Base-by-base conservation (phyloP, 495 filamentous ascomycete species). In the Aspergillus sclerotioniger region DNA sequence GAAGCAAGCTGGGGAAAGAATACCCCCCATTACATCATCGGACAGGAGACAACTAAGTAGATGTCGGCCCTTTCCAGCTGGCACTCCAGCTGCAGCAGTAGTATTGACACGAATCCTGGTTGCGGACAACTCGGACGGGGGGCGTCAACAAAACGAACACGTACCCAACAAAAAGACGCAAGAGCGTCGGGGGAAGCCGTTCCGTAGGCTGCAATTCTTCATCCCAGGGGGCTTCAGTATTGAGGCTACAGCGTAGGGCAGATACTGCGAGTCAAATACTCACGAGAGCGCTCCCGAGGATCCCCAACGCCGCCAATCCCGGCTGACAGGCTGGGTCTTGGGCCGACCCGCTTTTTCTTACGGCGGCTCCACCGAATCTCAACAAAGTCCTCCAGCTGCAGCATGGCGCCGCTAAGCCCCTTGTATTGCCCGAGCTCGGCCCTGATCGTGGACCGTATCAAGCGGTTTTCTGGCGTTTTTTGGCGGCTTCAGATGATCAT, bases 191-290 rank as follows among this genome's bases (percentile, higher is more conserved):
- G 21, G 35, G 6, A 53, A 25, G 5, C 25, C 25, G 25, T 25
- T 25, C 25, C 25, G 25, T 25, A 25, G 25, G 25, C 25, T 25
- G 25, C 25, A 25, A 25, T 25, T 25, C 25, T 25, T 25, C 25
- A 25, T 31, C n/a, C 10, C 31, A 25, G 32, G 54, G 51, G 48
- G 31, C 29, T 41, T 55, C 61, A 63, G 64, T 67, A 63, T 62
- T 63, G 56, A 59, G 61, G 54, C 64, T 67, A 67, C 64, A 51
- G 64, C 64, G 64, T 67, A 67, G 64, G 64, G 64, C 56, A 32
- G 52, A 67, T 67, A 67, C 64, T 62, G 65, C 33, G 54, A 52
- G 35, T 57, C 55, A 62, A 67, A 62, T 62, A 53, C 48, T 21
- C 46, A 21, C 20, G 12, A n/a, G 10, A 13, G 28, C 57, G 32